phyloP scores from a whole-genome alignment of 805 yeast genomes.

The Hanseniaspora meyeri region DNA sequence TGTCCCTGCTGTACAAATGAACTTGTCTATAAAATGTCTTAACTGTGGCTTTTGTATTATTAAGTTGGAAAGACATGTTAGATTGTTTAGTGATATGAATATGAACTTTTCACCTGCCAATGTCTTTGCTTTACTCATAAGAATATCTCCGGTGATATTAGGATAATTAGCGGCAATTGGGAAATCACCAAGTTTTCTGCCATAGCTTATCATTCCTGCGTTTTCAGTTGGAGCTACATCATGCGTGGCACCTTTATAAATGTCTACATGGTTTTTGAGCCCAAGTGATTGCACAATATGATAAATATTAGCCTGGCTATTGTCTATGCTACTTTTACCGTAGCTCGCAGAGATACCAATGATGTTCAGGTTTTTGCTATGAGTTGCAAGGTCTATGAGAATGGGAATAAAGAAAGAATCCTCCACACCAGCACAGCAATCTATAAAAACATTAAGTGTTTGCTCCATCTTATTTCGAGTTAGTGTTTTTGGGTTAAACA shows the following conservation, averaged over 20 bases:
- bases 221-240: neutral
- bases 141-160: slow-evolving; percentile 34
- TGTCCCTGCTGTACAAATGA: slow-evolving; percentile 73
- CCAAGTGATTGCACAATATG: slow-evolving; percentile 60
- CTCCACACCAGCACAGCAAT: slow-evolving; percentile 89
- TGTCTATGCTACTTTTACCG: slow-evolving; percentile 49
- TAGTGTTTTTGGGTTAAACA: no score
- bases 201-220: slow-evolving; percentile 4
- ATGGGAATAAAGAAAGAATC: slow-evolving; percentile 59
- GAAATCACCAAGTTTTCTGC: neutral
- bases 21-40: slow-evolving; percentile 35
- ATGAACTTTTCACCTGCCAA: slow-evolving; percentile 34
- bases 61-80: slow-evolving; percentile 57
- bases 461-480: neutral
- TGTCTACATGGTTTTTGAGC: slow-evolving; percentile 36
- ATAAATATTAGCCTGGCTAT: slow-evolving; percentile 16
- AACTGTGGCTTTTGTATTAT: slow-evolving; percentile 44
- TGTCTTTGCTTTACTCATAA: slow-evolving; percentile 19
- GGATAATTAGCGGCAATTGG: slow-evolving; percentile 29
- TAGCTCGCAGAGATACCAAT: slow-evolving; percentile 65
- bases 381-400: slow-evolving; percentile 43
- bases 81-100: slow-evolving; percentile 63
- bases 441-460: slow-evolving; percentile 62
- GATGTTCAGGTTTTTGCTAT: slow-evolving; percentile 21
- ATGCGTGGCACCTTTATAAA: slow-evolving; percentile 48